Evolutionary conservation across 1,284 basidiomycete species (phyloP).

Genomic region (Veloporphyrellus conicus): DNA sequence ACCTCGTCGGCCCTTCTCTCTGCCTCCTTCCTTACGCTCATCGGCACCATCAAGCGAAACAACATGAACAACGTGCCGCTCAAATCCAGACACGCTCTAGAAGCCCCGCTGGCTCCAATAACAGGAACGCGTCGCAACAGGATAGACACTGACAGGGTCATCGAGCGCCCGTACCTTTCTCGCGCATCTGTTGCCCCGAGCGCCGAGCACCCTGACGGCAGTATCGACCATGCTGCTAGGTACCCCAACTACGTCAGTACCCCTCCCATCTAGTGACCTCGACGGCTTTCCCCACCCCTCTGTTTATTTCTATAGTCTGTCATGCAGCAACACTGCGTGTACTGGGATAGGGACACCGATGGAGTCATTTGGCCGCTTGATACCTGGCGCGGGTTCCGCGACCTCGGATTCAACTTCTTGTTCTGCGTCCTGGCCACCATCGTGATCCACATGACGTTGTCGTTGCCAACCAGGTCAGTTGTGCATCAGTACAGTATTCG

Average conservation of each 20-base stretch:
- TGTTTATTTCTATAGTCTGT: constrained; percentile 28
- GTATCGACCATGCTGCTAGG: constrained; percentile 14
- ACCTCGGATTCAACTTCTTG: constrained; percentile 42
- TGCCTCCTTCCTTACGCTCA: constrained; percentile 18
- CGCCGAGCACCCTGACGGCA: constrained; percentile 21
- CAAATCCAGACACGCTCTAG: constrained; percentile 19
- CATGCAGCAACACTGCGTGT: constrained; percentile 43
- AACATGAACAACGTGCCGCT: constrained; percentile 21
- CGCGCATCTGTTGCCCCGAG: constrained; percentile 29
- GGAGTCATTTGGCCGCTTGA: constrained; percentile 46
- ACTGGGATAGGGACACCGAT: constrained; percentile 43
- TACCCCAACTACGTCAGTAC: constrained; percentile 23
- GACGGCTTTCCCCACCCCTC: not conserved
- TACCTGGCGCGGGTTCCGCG: constrained; percentile 42
- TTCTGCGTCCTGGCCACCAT: constrained; percentile 36
- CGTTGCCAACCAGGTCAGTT: constrained; percentile 36
- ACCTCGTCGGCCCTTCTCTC: constrained; percentile 14
- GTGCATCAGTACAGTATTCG: constrained; percentile 4
- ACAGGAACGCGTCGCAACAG: constrained; percentile 22
- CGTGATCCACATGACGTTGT: constrained; percentile 39
- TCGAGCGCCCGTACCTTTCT: constrained; percentile 29
- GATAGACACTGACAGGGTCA: constrained; percentile 23
- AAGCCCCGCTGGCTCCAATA: constrained; percentile 20
- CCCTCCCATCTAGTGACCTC: not conserved
- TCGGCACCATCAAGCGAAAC: constrained; percentile 18